Base-by-base conservation (phyloP, 176 grass and related monocot genomes). In the Lolium perenne region DNA sequence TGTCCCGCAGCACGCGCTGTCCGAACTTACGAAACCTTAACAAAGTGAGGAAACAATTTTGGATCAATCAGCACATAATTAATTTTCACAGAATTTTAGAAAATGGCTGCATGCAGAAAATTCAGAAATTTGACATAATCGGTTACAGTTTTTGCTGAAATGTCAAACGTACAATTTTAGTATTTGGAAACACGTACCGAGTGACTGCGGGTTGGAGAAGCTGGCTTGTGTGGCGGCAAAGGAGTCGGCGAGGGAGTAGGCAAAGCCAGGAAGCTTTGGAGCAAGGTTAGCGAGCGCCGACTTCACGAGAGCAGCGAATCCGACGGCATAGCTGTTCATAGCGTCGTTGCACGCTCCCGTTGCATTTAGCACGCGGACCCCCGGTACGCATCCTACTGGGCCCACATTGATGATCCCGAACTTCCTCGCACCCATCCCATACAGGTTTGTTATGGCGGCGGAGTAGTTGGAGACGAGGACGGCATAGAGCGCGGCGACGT, bases 1-100 rank as follows among this genome's bases (percentile, higher is more conserved):
- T 79, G 93, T 92, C 12, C 95, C 95, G 58, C 95, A 97, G 75
- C 95, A 97, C 18, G 95, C 8, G 92, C 78, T 1, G 92, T 93
- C 45, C 84, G 84, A 97, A 97, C 0, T 82, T 82, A 77, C 67
- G 74, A 38, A 69, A 77, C 49, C 2, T 58, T 6, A 89, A 92
- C 82, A 88, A n/a, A 66, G 2, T 46, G 6, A 64, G 6, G 65
- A 97, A 87, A 71, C 92, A 91, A 84, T 97, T 87, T 81, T 88
- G 82, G 82, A 11, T 94, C 88, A 38, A 87, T 47, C 74, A 47
- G 43, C 89, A 23, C 58, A 29, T 29, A 29, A 63, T 4, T 3
- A 80, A 93, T 97, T 0, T 94, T 70, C 4, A 86, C 88, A 2
- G 94, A 6, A 88, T 43, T 43, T 29, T 50, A 50, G 3, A 2